Percentiles rank a stretch among this genome's conserved stretches.
These are phyloP conservation scores for Rosa hybrid DNA, from an alignment of 331 rosid genomes.

Conservation along the genomic window DNA sequence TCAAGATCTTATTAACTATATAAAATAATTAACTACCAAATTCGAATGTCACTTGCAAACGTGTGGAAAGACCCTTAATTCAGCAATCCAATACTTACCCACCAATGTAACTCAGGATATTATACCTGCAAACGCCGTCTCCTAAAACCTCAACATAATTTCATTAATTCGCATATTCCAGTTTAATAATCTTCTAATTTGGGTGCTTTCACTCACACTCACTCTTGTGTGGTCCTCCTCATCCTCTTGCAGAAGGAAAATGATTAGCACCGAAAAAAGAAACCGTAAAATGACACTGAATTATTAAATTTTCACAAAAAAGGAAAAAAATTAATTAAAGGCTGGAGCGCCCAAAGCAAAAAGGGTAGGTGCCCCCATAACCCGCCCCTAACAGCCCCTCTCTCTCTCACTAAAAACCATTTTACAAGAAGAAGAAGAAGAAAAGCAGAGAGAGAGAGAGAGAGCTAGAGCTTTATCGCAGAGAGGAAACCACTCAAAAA, in stretches of 20 bases:
- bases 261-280: background rate
- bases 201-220: background rate
- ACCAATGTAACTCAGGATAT: background rate
- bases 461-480: slow-evolving; percentile 10
- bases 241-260: background rate
- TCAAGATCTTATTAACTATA: too few species aligned
- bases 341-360: background rate
- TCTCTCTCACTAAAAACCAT: background rate
- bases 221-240: background rate
- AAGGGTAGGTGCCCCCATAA: slow-evolving; percentile 10
- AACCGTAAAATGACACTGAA: background rate
- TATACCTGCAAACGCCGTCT: too few species aligned
- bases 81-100: background rate
- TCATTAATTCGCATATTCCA: background rate
- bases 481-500: slow-evolving; percentile 36
- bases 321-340: background rate
- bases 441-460: slow-evolving; percentile 27
- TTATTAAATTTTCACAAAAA: background rate
- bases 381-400: background rate
- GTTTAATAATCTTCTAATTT: background rate
- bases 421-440: slow-evolving; percentile 31
- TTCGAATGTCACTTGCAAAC: too few species aligned
- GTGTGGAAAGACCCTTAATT: background rate
- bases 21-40: too few species aligned
- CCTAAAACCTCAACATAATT: background rate